Conservation (phyloP, 1,139 yeast genomes). For the Suhomyces chickasaworum region DNA sequence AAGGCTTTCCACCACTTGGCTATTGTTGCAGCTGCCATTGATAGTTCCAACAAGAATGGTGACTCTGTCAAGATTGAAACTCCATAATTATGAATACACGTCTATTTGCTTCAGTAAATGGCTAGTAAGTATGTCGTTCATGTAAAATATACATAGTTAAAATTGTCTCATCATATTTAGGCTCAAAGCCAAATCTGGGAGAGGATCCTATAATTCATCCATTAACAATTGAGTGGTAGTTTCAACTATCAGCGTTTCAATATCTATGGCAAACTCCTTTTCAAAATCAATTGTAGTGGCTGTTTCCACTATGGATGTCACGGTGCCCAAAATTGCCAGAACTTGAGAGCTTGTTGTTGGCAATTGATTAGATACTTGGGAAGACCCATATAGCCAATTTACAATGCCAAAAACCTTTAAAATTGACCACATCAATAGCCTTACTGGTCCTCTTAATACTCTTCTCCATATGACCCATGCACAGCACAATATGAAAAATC, state of each 20-base stretch:
- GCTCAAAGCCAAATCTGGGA: too few species aligned
- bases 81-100: conserved; percentile 14
- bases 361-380: background rate
- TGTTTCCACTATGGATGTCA: conserved; percentile 2
- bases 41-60: conserved; percentile 66
- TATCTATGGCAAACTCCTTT: conserved; percentile 16
- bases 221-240: conserved; percentile 14
- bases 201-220: conserved; percentile 15
- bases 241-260: conserved; percentile 10
- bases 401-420: conserved; percentile 50
- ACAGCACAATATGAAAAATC: conserved; percentile 57
- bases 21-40: conserved; percentile 78
- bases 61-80: conserved; percentile 52
- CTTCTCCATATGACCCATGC: conserved; percentile 69
- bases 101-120: background rate
- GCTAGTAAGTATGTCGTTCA: too few species aligned
- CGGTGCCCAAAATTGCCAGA: background rate
- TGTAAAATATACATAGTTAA: too few species aligned
- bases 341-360: background rate
- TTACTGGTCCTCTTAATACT: conserved; percentile 57
- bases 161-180: background rate
- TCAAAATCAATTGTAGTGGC: conserved; percentile 11
- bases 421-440: conserved; percentile 59
- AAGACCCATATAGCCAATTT: conserved; percentile 16
- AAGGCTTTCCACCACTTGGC: conserved; percentile 91